phyloP scores from a whole-genome alignment of 2,329 filamentous ascomycete species.

The Paraconiothyrium brasiliense region DNA sequence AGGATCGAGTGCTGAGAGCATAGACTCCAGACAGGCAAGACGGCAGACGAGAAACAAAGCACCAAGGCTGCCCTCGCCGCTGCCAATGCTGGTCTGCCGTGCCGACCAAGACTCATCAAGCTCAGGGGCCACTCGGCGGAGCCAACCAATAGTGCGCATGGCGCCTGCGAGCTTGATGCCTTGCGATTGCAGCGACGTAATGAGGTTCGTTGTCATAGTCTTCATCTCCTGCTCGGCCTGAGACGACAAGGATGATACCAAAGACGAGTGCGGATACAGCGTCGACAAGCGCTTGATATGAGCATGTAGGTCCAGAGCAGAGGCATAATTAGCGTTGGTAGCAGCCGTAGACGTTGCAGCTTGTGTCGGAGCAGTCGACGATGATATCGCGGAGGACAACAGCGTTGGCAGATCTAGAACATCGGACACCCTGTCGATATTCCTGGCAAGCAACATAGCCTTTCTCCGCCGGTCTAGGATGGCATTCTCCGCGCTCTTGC shows the following conservation, averaged over 20 bases:
- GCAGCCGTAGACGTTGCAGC: conserved; percentile 42
- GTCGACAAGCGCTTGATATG: conserved; percentile 88
- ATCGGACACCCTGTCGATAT: conserved; percentile 88
- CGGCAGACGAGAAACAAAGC: conserved; percentile 89
- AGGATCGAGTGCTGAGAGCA: conserved; percentile 84
- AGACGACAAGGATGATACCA: conserved; percentile 75
- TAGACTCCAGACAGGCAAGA: conserved; percentile 78
- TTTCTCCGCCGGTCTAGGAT: conserved; percentile 78
- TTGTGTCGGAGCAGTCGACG: conserved; percentile 62
- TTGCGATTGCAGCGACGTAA: conserved; percentile 78
- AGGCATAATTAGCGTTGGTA: conserved; percentile 78
- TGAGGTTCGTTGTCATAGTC: conserved; percentile 84
- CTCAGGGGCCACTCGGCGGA: conserved; percentile 86
- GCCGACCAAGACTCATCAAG: conserved; percentile 62
- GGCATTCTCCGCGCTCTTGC: conserved; percentile 71
- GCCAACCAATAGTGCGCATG: conserved; percentile 89
- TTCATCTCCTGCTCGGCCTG: conserved; percentile 91
- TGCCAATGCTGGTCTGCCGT: conserved; percentile 42
- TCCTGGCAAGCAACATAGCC: conserved; percentile 82
- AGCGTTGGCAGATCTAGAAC: conserved; percentile 89
- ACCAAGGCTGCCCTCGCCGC: conserved; percentile 73
- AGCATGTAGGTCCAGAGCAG: conserved; percentile 89
- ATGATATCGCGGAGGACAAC: conserved; percentile 79
- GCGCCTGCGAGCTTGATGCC: conserved; percentile 87
- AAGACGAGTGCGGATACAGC: conserved; percentile 79